Evolutionary conservation across 169 alveolate species (phyloP).

Genomic region (Plasmodium relictum): DNA sequence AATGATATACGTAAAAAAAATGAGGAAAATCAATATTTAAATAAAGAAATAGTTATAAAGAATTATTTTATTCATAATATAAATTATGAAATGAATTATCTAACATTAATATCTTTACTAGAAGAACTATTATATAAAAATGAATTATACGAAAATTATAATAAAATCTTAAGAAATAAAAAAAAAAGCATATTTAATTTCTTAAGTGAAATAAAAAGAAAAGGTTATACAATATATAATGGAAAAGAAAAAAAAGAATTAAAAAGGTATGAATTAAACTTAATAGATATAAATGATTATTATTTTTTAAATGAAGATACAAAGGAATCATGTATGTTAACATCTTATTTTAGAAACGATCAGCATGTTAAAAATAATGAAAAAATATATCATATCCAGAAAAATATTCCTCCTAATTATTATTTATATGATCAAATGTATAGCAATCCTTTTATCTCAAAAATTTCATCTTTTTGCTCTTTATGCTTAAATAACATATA

Average conservation of each 20-base stretch:
- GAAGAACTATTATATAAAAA: conserved; percentile 29
- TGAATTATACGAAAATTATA: conserved; percentile 26
- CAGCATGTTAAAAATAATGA: not conserved
- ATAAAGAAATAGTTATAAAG: not conserved
- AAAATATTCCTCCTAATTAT: conserved; percentile 20
- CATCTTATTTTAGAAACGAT: not conserved
- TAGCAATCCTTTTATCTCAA: conserved; percentile 21
- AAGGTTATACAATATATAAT: conserved; percentile 54
- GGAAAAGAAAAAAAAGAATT: conserved; percentile 39
- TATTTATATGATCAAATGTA: conserved; percentile 27
- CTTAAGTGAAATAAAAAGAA: conserved; percentile 25
- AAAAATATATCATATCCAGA: conserved; percentile 6
- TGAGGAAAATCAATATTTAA: not conserved
- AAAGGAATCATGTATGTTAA: not conserved
- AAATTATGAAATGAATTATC: conserved; percentile 34
- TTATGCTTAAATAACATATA: conserved; percentile 41
- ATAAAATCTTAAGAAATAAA: conserved; percentile 11
- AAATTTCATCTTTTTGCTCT: conserved; percentile 49
- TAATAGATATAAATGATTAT: conserved; percentile 38
- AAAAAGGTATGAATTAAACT: conserved; percentile 34
- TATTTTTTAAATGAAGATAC: conserved; percentile 25
- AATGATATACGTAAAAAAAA: not conserved
- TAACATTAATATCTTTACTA: conserved; percentile 11
- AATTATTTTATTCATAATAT: conserved; percentile 14
- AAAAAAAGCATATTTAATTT: conserved; percentile 18